Base-by-base conservation (phyloP, 2,329 filamentous ascomycete genomes). In the Pseudocercospora crystallina region DNA sequence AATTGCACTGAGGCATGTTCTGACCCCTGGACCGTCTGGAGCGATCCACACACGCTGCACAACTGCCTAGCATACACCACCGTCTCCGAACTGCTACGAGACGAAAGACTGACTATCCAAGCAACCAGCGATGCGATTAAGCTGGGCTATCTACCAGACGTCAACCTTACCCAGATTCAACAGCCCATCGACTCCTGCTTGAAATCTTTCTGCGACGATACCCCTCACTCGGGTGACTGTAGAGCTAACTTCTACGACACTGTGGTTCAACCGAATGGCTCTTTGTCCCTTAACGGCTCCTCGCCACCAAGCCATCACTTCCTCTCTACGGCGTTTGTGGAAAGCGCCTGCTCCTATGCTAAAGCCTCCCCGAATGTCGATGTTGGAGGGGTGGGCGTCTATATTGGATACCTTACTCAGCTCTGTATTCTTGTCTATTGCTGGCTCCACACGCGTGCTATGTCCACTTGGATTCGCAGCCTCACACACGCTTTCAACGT, bases 321-420 rank as follows among this genome's bases (percentile, higher is more conserved):
- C 30, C 7, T 47, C 2, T 39, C 40, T 17, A 31, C 29, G 5
- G 39, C 9, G 5, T 47, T 53, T 17, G 11, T 47, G 1, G 30
- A 53, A 17, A 38, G 32, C 12, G 50, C 45, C 29, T 53, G 50
- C 44, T 30, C 39, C n/a, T 43, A 17, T 7, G 48, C 44, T 29
- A 41, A 41, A 26, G 43, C 41, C 11, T 42, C 30, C 32, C 50
- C 50, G 11, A 53, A 53, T 15, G 29, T 45, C 8, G 50, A 53
- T 20, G 44, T 53, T 14, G 50, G 50, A 3, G 50, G 50, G 13
- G 39, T 53, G 12, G 50, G 50, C 3, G 52, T 53, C 7, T 56
- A 50, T 15, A 45, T 53, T 4, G 43, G 50, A 15, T 56, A 56
- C 33, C 38, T 56, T 15, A 56, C 50, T 38, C 53, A 56, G 14